Evolutionary conservation across 345 rosid species (phyloP), one percentile per base, ranked within the genome.

Genomic region (Populus pruinosa): DNA sequence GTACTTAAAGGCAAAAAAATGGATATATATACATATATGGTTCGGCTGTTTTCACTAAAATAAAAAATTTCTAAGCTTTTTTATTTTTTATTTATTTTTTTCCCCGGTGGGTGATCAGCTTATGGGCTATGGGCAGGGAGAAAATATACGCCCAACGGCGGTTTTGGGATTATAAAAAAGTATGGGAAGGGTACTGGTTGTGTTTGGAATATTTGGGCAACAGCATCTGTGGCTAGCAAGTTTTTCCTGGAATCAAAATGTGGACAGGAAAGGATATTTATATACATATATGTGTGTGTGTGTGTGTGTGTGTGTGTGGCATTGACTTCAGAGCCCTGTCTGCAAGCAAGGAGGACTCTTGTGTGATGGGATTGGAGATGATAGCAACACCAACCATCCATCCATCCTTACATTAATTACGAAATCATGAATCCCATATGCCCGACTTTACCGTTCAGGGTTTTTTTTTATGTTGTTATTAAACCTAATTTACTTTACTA

Each of bases 321-420:
- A 84, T 84, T 84, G 84, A 88, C 84, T 86, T 84, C 86, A 81
- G 87, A 78, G 86, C 85, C 84, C 76, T 69, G 73, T 69, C 81
- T 50, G 8, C 50, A 25, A 62, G 35, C 27, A 27, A 27, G 35
- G 0, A 33, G 66, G 35, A 18, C 70, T 23, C n/a, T 36, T 67
- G 61, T 59, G 76, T 77, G 81, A 85, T 82, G 80, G 79, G 87
- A 83, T 82, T 80, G 87, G 71, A 25, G 65, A 76, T 35, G 70
- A 75, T 71, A 70, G 74, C 29, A 73, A 77, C 81, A 59, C 50
- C 13, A 67, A 73, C 50, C 47, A 71, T 6, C 43, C 64, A 63
- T 21, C 8, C 33, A 61, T n/a, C 25, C 56, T 23, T 23, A 61
- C 59, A 43, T 14, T 44, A 29, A 14, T 17, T n/a, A 7, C 6